phyloP scores from a whole-genome alignment of 352 stramenopile genomes.

The Pythium phragmiticola region DNA sequence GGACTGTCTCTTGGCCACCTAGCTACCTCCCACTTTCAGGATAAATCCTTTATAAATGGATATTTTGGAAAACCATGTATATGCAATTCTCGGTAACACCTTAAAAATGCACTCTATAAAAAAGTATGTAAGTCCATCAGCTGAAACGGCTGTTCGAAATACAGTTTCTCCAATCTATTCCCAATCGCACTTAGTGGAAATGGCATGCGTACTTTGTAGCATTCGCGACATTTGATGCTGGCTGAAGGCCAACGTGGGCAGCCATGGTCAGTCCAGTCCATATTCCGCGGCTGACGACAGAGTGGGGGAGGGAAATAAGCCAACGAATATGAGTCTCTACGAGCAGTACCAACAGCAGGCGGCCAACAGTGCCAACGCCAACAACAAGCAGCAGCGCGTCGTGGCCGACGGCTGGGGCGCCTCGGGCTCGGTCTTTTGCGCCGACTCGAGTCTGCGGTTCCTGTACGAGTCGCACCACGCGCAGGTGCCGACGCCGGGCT shows the following conservation, averaged over 20 bases:
- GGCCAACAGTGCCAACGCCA: background rate
- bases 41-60: too few relatives aligned
- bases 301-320: background rate
- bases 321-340: slow-evolving; percentile 22
- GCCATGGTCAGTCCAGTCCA: slow-evolving; percentile 3
- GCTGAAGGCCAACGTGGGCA: too few relatives aligned
- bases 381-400: slow-evolving; percentile 46
- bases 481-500: slow-evolving; percentile 13
- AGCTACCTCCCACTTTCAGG: slow-evolving; percentile 3
- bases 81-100: background rate
- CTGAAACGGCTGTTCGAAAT: slow-evolving; percentile 9
- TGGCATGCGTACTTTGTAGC: slow-evolving; percentile 1
- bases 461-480: slow-evolving; percentile 65
- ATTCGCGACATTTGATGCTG: slow-evolving; percentile 5
- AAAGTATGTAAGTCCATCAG: background rate
- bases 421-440: slow-evolving; percentile 73
- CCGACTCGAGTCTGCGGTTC: slow-evolving; percentile 76
- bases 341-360: slow-evolving; percentile 10
- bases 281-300: slow-evolving; percentile 13
- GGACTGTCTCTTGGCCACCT: slow-evolving; percentile 14
- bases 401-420: slow-evolving; percentile 69
- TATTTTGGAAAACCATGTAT: too few relatives aligned
- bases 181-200: background rate
- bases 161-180: background rate
- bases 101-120: background rate